Evolutionary conservation across 2,329 filamentous ascomycete genomes (phyloP).

Genomic region (Aspergillus amoenus): DNA sequence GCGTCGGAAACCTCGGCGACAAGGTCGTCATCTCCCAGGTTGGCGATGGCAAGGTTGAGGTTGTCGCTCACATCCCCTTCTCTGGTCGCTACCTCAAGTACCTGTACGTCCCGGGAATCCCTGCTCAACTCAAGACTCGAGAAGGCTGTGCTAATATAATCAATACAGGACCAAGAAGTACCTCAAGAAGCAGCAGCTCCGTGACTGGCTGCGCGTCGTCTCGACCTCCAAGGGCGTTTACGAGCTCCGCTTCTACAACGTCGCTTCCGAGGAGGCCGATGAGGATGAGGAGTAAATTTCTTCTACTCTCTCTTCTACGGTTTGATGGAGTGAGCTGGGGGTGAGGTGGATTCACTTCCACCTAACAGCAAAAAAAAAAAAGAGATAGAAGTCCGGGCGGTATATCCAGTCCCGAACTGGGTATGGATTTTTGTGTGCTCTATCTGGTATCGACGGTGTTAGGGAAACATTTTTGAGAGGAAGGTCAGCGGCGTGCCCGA

Average conservation of each 20-base stretch:
- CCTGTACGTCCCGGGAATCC: slow-evolving; percentile 65
- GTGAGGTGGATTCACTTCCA: not conserved
- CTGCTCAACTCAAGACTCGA: no score
- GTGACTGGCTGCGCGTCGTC: slow-evolving; percentile 99
- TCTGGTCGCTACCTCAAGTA: slow-evolving; percentile 99
- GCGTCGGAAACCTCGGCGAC: slow-evolving; percentile 96
- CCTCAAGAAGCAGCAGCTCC: slow-evolving; percentile 99
- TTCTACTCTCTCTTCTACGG: not conserved
- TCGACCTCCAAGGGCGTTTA: slow-evolving; percentile 97
- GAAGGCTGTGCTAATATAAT: not conserved
- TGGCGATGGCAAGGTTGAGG: slow-evolving; percentile 96
- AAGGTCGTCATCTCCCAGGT: slow-evolving; percentile 84
- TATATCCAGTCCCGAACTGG: not conserved
- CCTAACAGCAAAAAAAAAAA: not conserved
- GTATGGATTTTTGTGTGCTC: not conserved
- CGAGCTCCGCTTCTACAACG: slow-evolving; percentile 99
- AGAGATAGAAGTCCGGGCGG: not conserved
- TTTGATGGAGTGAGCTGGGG: not conserved
- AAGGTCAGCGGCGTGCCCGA: not conserved
- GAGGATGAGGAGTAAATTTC: slow-evolving; percentile 93
- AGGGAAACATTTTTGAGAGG: not conserved
- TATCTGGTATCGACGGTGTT: not conserved
- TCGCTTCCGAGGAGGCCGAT: slow-evolving; percentile 95
- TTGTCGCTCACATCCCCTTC: slow-evolving; percentile 96
- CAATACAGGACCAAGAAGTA: slow-evolving; percentile 93